Conservation (phyloP, 768 basidiomycete genomes). For the Trametes cubensis region DNA sequence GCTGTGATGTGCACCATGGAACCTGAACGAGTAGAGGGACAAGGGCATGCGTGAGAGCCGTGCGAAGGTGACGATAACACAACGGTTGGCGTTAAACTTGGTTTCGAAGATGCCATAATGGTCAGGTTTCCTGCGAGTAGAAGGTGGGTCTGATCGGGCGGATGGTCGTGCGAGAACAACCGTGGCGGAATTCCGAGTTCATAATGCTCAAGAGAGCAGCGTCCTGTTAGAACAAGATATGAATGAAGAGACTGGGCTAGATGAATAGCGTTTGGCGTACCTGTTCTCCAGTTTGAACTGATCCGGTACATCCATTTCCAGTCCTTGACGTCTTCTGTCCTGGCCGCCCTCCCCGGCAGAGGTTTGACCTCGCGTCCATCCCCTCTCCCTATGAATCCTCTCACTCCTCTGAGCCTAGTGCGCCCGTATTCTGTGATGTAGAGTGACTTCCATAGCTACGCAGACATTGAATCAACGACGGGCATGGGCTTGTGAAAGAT, state of each 20-base stretch:
- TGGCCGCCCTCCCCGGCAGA: constrained; percentile 53
- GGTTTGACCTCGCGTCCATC: constrained; percentile 63
- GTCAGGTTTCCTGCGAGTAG: constrained; percentile 62
- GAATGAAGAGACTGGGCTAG: too few relatives aligned
- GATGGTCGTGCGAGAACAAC: constrained; percentile 7
- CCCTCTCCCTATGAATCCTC: constrained; percentile 57
- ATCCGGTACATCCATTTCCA: constrained; percentile 91
- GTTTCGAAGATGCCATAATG: constrained; percentile 55
- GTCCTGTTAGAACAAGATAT: constrained; percentile 46
- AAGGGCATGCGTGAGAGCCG: constrained; percentile 45
- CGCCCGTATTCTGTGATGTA: constrained; percentile 70
- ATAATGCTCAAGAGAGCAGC: constrained; percentile 50
- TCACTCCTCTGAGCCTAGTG: constrained; percentile 64
- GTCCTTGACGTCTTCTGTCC: constrained; percentile 48
- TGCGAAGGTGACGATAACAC: constrained; percentile 40
- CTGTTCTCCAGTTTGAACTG: constrained; percentile 80
- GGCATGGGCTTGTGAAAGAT: neutral
- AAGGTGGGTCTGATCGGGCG: constrained; percentile 41
- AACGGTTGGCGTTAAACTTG: constrained; percentile 39
- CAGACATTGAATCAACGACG: constrained; percentile 22
- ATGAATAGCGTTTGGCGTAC: constrained; percentile 43
- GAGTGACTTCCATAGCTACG: constrained; percentile 67
- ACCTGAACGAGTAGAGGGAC: constrained; percentile 41
- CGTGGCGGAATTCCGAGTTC: neutral
- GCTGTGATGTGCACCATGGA: constrained; percentile 54